Conservation (phyloP, 805 yeast genomes). For the Brettanomyces bruxellensis region DNA sequence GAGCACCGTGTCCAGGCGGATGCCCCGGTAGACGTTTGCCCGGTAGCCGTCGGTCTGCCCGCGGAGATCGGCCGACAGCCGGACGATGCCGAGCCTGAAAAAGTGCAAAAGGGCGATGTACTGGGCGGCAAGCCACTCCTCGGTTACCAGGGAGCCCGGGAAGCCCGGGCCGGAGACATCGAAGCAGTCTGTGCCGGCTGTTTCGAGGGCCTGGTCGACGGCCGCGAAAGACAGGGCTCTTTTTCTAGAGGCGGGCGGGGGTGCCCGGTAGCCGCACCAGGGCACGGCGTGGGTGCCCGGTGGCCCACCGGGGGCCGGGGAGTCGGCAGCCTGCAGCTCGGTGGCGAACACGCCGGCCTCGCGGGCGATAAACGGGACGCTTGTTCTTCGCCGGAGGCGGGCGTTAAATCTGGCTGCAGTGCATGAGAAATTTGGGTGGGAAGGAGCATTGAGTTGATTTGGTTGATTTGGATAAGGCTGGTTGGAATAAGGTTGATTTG, state of each 20-base stretch:
- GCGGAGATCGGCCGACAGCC: conserved; percentile 9
- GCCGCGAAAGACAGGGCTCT: conserved; percentile 28
- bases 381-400: conserved; percentile 27
- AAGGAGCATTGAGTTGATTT: too few relatives aligned
- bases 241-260: conserved; percentile 3
- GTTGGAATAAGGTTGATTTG: too few relatives aligned
- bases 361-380: conserved; percentile 28
- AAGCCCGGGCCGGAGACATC: conserved; percentile 4
- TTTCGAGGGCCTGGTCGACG: conserved; percentile 10
- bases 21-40: conserved; percentile 11
- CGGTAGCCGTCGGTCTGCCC: conserved; percentile 11
- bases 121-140: conserved; percentile 20
- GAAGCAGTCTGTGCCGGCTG: conserved; percentile 5
- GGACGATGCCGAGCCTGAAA: conserved; percentile 15
- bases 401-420: conserved; percentile 11
- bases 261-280: too few relatives aligned
- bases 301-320: too few relatives aligned
- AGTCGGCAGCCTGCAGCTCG: conserved; percentile 8
- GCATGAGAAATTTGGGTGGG: too few relatives aligned
- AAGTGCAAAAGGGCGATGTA: conserved; percentile 12
- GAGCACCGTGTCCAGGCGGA: conserved; percentile 6
- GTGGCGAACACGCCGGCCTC: conserved; percentile 26
- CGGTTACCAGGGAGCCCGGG: conserved; percentile 5
- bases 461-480: too few relatives aligned
- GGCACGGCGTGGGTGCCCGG: too few relatives aligned